These are phyloP conservation scores for Penicillium turbatum DNA, from an alignment of 495 filamentous ascomycete species.

Conservation along the genomic window DNA sequence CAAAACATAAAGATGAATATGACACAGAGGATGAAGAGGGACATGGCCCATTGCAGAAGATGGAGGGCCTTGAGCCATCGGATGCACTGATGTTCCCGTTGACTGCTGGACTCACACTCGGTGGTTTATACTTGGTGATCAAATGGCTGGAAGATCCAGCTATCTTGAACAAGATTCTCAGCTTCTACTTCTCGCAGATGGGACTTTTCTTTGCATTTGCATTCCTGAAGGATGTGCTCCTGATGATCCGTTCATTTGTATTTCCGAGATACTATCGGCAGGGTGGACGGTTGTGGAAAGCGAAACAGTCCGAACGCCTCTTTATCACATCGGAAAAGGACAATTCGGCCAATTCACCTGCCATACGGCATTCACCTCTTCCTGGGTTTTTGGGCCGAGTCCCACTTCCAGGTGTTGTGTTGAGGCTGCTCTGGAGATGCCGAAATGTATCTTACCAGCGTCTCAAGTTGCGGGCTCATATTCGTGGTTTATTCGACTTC, in stretches of 20 bases:
- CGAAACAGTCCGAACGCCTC: constrained; percentile 29
- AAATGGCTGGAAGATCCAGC: constrained; percentile 81
- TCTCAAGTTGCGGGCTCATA: constrained; percentile 42
- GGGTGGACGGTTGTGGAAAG: constrained; percentile 35
- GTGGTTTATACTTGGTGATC: constrained; percentile 81
- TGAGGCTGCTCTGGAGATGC: constrained; percentile 42
- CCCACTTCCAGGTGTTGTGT: constrained; percentile 32
- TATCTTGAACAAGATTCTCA: constrained; percentile 77
- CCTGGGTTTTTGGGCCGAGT: constrained; percentile 47
- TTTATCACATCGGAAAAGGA: constrained; percentile 17
- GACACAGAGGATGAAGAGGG: constrained; percentile 54
- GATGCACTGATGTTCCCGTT: constrained; percentile 88
- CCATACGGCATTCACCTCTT: constrained; percentile 44
- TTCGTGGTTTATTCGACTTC: constrained; percentile 41
- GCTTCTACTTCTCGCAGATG: constrained; percentile 78
- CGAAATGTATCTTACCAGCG: constrained; percentile 46
- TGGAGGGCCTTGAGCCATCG: constrained; percentile 71
- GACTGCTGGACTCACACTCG: constrained; percentile 67
- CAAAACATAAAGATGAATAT: constrained; percentile 35
- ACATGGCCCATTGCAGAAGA: constrained; percentile 42
- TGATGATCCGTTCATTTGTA: constrained; percentile 59
- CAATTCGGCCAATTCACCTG: constrained; percentile 7
- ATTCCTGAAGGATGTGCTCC: constrained; percentile 63
- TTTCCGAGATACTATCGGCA: constrained; percentile 59
- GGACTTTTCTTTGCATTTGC: constrained; percentile 69